Conservation (phyloP, 306 rosid genomes). For the Pterocarpus santalinus region DNA sequence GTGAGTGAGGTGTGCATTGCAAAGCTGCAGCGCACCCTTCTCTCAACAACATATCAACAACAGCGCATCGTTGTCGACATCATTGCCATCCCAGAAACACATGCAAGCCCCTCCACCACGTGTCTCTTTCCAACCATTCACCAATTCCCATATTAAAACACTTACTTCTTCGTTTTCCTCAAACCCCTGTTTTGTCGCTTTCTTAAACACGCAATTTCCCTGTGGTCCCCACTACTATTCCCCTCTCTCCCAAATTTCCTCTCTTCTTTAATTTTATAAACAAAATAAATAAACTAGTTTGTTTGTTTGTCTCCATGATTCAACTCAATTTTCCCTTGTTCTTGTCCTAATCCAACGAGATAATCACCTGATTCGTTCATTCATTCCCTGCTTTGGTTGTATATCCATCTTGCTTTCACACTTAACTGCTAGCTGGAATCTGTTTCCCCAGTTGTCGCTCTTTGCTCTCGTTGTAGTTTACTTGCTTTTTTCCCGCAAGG, state of each 20-base stretch:
- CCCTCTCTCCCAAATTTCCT: neutral
- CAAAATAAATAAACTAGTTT: neutral
- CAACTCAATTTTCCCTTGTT: neutral
- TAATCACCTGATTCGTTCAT: neutral
- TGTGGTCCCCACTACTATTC: slow-evolving; percentile 33
- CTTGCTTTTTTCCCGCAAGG: slow-evolving; percentile 5
- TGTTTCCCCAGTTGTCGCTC: slow-evolving; percentile 38
- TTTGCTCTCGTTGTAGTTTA: slow-evolving; percentile 14
- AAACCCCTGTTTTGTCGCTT: slow-evolving; percentile 31
- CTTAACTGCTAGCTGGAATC: slow-evolving; percentile 15
- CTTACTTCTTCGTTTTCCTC: slow-evolving; percentile 32
- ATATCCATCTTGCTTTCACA: slow-evolving; percentile 43
- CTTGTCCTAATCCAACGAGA: slow-evolving; percentile 29
- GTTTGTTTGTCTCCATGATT: slow-evolving; percentile 2
- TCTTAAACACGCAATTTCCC: slow-evolving; percentile 28
- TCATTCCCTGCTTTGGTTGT: slow-evolving; percentile 12
- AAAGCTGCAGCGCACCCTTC: slow-evolving; percentile 45
- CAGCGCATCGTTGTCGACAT: slow-evolving; percentile 51
- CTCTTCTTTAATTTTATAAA: neutral
- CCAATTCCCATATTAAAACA: slow-evolving; percentile 31
- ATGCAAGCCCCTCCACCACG: slow-evolving; percentile 55
- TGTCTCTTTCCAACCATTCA: slow-evolving; percentile 44
- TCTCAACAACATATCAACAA: slow-evolving; percentile 29
- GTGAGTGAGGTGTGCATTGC: slow-evolving; percentile 5
- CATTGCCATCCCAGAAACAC: slow-evolving; percentile 61